A percentile compares a stretch with the other conserved stretches of the same genome.
Conservation (phyloP, 2,329 filamentous ascomycete genomes). For the Salinomyces thailandicus region DNA sequence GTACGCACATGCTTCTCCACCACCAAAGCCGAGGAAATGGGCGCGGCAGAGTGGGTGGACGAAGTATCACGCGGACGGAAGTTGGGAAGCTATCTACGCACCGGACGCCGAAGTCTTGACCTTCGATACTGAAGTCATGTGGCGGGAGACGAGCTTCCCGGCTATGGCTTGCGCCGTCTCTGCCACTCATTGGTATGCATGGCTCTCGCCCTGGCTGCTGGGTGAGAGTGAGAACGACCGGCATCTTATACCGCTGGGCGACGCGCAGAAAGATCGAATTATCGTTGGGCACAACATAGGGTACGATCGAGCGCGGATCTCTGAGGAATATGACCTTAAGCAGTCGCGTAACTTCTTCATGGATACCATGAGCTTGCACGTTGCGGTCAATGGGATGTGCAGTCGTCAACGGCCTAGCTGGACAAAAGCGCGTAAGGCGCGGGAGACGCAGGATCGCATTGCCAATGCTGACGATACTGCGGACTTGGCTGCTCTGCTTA, state of each 20-base stretch:
- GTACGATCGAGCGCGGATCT: slow-evolving; percentile 78
- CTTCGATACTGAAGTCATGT: slow-evolving; percentile 97
- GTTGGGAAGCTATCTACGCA: slow-evolving; percentile 58
- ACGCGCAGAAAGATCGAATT: slow-evolving; percentile 60
- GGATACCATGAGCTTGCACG: slow-evolving; percentile 96
- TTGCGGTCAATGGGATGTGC: slow-evolving; percentile 98
- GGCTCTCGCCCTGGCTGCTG: slow-evolving; percentile 91
- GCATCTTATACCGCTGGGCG: slow-evolving; percentile 79
- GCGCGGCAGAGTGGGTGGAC: slow-evolving; percentile 78
- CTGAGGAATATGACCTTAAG: slow-evolving; percentile 77
- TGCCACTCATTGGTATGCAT: slow-evolving; percentile 88
- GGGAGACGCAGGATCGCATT: slow-evolving; percentile 71
- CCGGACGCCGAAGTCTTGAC: slow-evolving; percentile 75
- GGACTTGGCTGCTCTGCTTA: slow-evolving; percentile 61
- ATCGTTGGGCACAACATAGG: slow-evolving; percentile 93
- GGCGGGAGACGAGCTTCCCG: slow-evolving; percentile 81
- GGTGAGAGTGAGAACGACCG: slow-evolving; percentile 65
- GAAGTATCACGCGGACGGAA: slow-evolving; percentile 71
- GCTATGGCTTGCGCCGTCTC: slow-evolving; percentile 95
- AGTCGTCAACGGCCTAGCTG: slow-evolving; percentile 90
- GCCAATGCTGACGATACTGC: slow-evolving; percentile 59
- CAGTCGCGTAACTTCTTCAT: slow-evolving; percentile 81
- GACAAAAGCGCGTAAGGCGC: slow-evolving; percentile 92
- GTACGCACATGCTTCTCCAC: slow-evolving; percentile 53
- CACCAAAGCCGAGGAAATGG: slow-evolving; percentile 62